Percentiles rank a stretch among this genome's conserved stretches.
These are phyloP conservation scores for Diaporthe longicolla DNA, from an alignment of 2,329 filamentous ascomycete species.

Conservation along the genomic window DNA sequence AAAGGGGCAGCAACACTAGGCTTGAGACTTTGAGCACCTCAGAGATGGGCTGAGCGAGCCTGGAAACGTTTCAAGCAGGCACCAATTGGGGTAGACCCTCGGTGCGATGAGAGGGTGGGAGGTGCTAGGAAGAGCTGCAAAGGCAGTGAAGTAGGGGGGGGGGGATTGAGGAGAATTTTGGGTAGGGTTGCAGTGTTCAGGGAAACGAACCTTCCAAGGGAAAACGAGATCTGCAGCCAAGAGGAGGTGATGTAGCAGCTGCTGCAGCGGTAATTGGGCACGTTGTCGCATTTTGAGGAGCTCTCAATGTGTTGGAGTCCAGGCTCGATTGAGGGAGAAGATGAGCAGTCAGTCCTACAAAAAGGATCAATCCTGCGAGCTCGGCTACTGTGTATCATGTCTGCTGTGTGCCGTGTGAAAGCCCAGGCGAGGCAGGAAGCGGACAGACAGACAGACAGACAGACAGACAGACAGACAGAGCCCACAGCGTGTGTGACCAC, in stretches of 20 bases:
- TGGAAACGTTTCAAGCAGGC: constrained; percentile 28
- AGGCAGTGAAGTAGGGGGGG: neutral
- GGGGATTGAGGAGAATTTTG: neutral
- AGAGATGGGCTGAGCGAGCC: constrained; percentile 26
- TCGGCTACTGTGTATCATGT: neutral
- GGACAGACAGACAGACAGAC: no score
- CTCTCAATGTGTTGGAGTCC: no score
- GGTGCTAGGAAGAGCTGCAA: constrained; percentile 1
- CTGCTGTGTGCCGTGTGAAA: neutral
- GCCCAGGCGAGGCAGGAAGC: no score
- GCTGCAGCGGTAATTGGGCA: constrained; percentile 26
- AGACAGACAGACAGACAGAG: neutral
- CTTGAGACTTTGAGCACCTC: constrained; percentile 29
- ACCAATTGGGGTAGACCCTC: constrained; percentile 1
- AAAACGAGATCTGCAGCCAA: constrained; percentile 35
- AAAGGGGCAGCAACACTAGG: neutral
- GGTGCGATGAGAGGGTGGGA: neutral
- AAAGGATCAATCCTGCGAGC: neutral
- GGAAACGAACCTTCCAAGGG: constrained; percentile 23
- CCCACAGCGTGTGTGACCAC: no score
- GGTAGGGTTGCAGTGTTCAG: constrained; percentile 22
- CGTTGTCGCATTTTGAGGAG: neutral
- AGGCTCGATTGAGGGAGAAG: neutral
- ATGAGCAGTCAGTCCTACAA: neutral
- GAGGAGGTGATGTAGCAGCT: constrained; percentile 29